Percentiles rank a stretch among this genome's conserved stretches.
Evolutionary conservation across 176 grass and related monocot species (phyloP).

Genomic region (Eleusine indica): DNA sequence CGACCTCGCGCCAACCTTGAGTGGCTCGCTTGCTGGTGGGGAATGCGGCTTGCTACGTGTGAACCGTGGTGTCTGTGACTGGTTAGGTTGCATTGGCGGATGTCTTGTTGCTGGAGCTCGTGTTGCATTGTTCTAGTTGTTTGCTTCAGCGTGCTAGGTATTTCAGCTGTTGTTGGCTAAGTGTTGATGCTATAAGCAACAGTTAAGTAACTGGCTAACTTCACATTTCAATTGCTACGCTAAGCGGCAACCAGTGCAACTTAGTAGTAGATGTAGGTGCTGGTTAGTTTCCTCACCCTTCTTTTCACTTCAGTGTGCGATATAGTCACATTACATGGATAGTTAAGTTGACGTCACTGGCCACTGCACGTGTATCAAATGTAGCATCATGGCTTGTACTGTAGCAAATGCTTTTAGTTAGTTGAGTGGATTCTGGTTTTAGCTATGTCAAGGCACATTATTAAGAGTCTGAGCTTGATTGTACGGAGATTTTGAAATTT

Average conservation of each 20-base stretch:
- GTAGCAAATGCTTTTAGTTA: background rate
- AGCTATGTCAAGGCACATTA: background rate
- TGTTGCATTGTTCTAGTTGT: background rate
- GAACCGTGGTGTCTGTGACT: background rate
- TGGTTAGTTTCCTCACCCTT: background rate
- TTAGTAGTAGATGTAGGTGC: background rate
- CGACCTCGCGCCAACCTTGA: background rate
- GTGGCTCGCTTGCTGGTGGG: constrained; percentile 16
- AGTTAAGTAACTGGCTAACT: background rate
- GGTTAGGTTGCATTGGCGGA: constrained; percentile 6
- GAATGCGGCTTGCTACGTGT: constrained; percentile 33
- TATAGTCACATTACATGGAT: constrained; percentile 12
- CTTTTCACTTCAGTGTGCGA: constrained; percentile 15
- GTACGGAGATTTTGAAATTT: background rate
- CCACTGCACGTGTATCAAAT: background rate
- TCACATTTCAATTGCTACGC: background rate
- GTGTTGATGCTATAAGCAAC: background rate
- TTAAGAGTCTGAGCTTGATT: background rate
- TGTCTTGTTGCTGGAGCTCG: constrained; percentile 15
- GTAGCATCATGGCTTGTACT: background rate
- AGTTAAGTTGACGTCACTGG: background rate
- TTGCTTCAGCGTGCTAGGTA: background rate
- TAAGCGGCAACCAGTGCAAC: background rate
- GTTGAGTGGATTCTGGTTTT: constrained; percentile 20
- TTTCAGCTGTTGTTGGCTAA: constrained; percentile 11